A percentile compares a stretch with the other conserved stretches of the same genome.
Evolutionary conservation across 2,329 filamentous ascomycete species (phyloP).

Genomic region (Alternaria incomplexa): DNA sequence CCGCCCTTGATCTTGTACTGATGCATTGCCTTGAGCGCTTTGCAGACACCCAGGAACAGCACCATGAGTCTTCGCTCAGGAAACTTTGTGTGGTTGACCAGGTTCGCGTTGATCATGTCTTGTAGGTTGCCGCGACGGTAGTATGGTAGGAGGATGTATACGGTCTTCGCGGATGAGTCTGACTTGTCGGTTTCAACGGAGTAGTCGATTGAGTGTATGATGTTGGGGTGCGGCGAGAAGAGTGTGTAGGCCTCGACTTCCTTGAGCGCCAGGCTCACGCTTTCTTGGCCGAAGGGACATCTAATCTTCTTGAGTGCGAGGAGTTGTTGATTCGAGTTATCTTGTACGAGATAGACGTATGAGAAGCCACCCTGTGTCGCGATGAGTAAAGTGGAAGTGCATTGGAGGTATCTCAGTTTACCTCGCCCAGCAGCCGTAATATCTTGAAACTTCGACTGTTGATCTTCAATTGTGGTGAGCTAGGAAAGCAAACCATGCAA

Average conservation of each 20-base stretch:
- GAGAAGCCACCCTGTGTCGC: conserved; percentile 83
- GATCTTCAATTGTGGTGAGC: conserved; percentile 91
- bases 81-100: conserved; percentile 92
- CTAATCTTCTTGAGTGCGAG: conserved; percentile 98
- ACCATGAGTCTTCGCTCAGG: conserved; percentile 87
- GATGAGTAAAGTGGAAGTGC: conserved; percentile 2
- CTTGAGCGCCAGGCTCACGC: conserved; percentile 90
- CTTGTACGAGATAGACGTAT: conserved; percentile 98
- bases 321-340: conserved; percentile 79
- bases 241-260: conserved; percentile 97
- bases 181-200: conserved; percentile 75
- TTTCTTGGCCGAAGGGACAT: conserved; percentile 97
- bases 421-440: conserved; percentile 88
- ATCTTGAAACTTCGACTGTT: conserved; percentile 97
- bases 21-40: conserved; percentile 88
- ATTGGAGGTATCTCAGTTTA: conserved; percentile 50
- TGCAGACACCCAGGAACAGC: conserved; percentile 89
- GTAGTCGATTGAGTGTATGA: conserved; percentile 87
- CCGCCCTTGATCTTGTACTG: conserved; percentile 73
- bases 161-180: conserved; percentile 79
- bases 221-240: conserved; percentile 81
- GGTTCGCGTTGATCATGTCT: conserved; percentile 97
- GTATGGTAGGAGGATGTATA: conserved; percentile 95
- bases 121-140: conserved; percentile 95
- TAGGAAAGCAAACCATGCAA: conserved; percentile 96